phyloP scores from a whole-genome alignment of 2,329 filamentous ascomycete genomes.

The Fusarium goolgardi region DNA sequence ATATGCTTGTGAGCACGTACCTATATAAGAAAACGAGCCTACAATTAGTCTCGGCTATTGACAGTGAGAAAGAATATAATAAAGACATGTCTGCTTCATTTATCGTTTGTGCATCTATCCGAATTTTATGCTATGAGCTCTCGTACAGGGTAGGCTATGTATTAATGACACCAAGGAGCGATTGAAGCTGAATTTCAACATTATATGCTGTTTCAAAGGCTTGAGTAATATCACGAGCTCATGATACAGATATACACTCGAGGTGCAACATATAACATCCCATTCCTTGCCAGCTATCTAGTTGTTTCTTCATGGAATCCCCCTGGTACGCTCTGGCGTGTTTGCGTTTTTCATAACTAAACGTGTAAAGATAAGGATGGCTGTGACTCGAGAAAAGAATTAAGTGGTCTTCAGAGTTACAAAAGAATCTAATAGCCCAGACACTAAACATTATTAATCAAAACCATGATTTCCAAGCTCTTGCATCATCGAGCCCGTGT shows the following conservation, averaged over 20 bases:
- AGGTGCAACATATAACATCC: neutral
- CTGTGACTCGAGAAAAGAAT: accelerated
- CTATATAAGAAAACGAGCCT: neutral
- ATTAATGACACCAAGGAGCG: neutral
- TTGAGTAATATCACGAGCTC: neutral
- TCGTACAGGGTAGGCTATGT: neutral
- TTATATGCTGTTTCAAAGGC: neutral
- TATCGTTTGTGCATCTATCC: neutral
- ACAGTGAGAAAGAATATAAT: too few relatives aligned
- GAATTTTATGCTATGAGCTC: neutral
- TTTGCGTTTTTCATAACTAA: neutral
- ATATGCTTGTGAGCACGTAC: neutral
- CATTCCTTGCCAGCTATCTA: neutral
- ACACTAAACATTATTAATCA: neutral
- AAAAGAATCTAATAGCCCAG: neutral
- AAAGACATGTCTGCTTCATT: neutral
- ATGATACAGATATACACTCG: neutral
- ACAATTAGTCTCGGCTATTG: neutral
- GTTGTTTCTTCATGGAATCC: neutral
- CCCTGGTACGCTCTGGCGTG: too few relatives aligned
- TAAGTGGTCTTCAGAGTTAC: neutral
- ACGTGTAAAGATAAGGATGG: too few relatives aligned
- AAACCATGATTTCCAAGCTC: neutral
- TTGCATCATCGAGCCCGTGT: conserved; percentile 3
- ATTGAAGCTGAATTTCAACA: neutral